Conservation (phyloP, 2,329 filamentous ascomycete genomes). For the Talaromyces funiculosus region DNA sequence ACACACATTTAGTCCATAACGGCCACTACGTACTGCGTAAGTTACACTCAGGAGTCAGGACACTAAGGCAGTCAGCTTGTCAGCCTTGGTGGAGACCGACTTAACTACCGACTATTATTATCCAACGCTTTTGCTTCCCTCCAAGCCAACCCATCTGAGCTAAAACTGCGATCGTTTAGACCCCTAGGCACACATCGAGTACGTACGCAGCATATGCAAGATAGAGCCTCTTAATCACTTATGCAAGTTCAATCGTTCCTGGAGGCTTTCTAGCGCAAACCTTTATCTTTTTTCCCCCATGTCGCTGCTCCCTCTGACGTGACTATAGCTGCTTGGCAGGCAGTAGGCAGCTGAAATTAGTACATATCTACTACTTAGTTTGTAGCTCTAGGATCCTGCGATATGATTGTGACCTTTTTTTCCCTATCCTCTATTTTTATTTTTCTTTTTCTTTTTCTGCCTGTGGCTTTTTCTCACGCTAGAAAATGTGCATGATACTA, state of each 20-base stretch:
- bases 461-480: too few relatives aligned
- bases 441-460: neutral
- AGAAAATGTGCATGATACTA: neutral
- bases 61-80: neutral
- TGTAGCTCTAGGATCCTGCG: neutral
- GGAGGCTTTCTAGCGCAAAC: neutral
- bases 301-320: neutral
- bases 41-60: too few relatives aligned
- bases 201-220: neutral
- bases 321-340: neutral
- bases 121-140: neutral
- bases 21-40: too few relatives aligned
- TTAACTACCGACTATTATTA: neutral
- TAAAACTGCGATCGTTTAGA: neutral
- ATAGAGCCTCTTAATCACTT: neutral
- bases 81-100: neutral
- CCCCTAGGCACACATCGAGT: neutral
- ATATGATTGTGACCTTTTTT: neutral
- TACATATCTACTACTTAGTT: neutral
- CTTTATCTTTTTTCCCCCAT: neutral
- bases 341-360: conserved; percentile 1
- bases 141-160: neutral
- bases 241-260: neutral
- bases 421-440: neutral
- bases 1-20: neutral